These are phyloP conservation scores for Fusarium palustre DNA, from an alignment of 2,329 filamentous ascomycete species.

Conservation along the genomic window DNA sequence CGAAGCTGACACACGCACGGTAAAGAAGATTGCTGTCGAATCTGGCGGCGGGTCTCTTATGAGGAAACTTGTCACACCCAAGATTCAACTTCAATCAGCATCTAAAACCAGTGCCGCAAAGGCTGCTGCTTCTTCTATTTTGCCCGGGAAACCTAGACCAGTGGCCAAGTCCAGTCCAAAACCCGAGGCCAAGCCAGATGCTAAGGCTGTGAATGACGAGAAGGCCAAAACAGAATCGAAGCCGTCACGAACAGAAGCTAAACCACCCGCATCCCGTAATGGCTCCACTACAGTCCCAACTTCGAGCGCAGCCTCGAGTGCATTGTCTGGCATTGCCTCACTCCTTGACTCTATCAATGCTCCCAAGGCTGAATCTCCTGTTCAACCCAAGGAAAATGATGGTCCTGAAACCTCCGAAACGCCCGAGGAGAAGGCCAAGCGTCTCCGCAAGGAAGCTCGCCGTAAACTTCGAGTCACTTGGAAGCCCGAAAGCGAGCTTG, in stretches of 20 bases:
- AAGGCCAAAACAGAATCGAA: constrained; percentile 50
- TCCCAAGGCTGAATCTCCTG: constrained; percentile 55
- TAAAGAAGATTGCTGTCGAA: constrained; percentile 59
- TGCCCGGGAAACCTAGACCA: constrained; percentile 63
- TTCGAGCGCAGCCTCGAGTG: constrained; percentile 47
- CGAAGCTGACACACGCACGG: constrained; percentile 54
- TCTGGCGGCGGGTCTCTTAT: constrained; percentile 53
- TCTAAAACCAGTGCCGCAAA: constrained; percentile 51
- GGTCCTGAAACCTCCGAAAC: constrained; percentile 70
- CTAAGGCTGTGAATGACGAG: constrained; percentile 47
- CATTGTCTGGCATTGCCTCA: constrained; percentile 64
- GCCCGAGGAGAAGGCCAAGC: constrained; percentile 72
- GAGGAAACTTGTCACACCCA: constrained; percentile 56
- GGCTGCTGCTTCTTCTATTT: constrained; percentile 49
- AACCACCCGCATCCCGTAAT: constrained; percentile 47
- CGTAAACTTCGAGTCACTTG: constrained; percentile 77
- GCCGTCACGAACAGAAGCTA: constrained; percentile 48
- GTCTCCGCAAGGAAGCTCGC: constrained; percentile 78
- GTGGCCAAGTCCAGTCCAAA: constrained; percentile 58
- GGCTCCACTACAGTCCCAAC: constrained; percentile 42
- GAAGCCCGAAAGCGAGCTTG: constrained; percentile 74
- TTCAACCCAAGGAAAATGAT: constrained; percentile 64
- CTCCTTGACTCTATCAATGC: constrained; percentile 64
- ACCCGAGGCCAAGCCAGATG: constrained; percentile 47
- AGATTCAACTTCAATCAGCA: constrained; percentile 48